phyloP scores from a whole-genome alignment of 2,329 filamentous ascomycete genomes.

The Colletotrichum paranaense region DNA sequence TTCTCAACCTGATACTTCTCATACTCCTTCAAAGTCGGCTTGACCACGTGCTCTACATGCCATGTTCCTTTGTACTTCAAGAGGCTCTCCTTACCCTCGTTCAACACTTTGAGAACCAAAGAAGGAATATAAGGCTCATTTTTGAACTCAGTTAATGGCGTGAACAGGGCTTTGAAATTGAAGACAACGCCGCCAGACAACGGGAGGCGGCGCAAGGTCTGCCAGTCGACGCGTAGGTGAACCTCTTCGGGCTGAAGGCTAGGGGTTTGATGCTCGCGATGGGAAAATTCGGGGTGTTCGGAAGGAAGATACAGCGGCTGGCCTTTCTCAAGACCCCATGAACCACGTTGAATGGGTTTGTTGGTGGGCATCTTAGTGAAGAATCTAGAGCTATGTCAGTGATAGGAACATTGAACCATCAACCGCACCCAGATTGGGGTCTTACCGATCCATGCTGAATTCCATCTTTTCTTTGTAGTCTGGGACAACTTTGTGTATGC shows the following conservation, averaged over 20 bases:
- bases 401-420: background rate
- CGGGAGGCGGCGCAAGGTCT: conserved; percentile 83
- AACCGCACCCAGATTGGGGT: no score
- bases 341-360: conserved; percentile 83
- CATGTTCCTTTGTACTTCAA: conserved; percentile 87
- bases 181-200: conserved; percentile 82
- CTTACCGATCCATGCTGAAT: conserved; percentile 85
- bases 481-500: conserved; percentile 80
- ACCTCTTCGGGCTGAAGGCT: conserved; percentile 68
- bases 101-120: conserved; percentile 75
- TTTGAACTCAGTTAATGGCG: conserved; percentile 74
- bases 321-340: conserved; percentile 84
- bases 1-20: conserved; percentile 73
- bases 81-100: conserved; percentile 73
- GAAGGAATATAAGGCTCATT: conserved; percentile 80
- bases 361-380: conserved; percentile 82
- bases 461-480: conserved; percentile 91
- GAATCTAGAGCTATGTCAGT: conserved; percentile 61
- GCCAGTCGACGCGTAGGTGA: conserved; percentile 86
- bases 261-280: conserved; percentile 68
- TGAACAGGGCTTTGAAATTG: conserved; percentile 91
- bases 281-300: conserved; percentile 71
- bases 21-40: conserved; percentile 73
- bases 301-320: conserved; percentile 80
- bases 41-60: conserved; percentile 79